Conservation (phyloP, 257 asterid genomes). For the Solanum chiquidenum region DNA sequence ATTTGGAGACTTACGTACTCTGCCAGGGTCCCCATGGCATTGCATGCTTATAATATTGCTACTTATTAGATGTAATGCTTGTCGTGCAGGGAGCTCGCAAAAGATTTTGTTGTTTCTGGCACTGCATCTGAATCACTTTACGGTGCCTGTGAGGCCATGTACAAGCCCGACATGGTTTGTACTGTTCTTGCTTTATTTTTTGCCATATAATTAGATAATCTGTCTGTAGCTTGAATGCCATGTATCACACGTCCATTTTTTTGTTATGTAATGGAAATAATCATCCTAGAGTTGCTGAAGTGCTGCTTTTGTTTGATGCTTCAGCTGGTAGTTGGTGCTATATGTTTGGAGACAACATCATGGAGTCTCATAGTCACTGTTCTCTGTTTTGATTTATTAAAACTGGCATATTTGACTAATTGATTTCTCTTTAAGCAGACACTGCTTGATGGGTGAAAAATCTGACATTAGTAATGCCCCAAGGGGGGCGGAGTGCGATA, state of each 20-base stretch:
- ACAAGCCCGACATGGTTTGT: slow-evolving; percentile 87
- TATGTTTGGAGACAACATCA: neutral
- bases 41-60: neutral
- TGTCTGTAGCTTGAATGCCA: neutral
- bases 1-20: neutral
- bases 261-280: neutral
- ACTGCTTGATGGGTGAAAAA: neutral
- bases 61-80: neutral
- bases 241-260: neutral
- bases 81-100: slow-evolving; percentile 80
- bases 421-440: neutral
- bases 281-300: neutral
- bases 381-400: neutral
- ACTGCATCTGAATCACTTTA: slow-evolving; percentile 95
- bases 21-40: neutral
- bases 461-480: neutral
- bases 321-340: neutral
- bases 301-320: neutral
- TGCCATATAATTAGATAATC: neutral
- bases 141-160: slow-evolving; percentile 99
- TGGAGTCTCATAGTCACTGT: neutral
- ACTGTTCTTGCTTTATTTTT: neutral
- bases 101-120: slow-evolving; percentile 95
- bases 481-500: neutral
- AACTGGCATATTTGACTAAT: neutral